phyloP scores from a whole-genome alignment of 2,329 filamentous ascomycete species.

The Incumbomyces lentus region DNA sequence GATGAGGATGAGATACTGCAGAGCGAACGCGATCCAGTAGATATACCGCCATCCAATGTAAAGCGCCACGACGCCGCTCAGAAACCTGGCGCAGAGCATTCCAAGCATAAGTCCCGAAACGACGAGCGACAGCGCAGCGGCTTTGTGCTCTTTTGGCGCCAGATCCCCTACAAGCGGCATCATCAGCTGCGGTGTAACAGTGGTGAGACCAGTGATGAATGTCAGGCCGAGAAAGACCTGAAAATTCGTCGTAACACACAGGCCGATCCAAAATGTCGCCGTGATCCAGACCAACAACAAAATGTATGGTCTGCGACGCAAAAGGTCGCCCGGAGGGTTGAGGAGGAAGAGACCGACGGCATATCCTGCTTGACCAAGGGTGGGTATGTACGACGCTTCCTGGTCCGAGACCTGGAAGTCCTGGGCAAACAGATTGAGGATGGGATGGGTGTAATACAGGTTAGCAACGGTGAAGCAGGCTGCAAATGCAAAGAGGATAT shows the following conservation, averaged over 20 bases:
- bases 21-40: conserved; percentile 65
- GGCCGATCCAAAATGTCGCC: conserved; percentile 54
- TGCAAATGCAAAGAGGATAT: conserved; percentile 25
- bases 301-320: conserved; percentile 57
- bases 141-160: conserved; percentile 57
- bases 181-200: conserved; percentile 71
- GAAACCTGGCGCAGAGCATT: conserved; percentile 62
- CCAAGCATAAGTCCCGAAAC: conserved; percentile 66
- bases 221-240: conserved; percentile 57
- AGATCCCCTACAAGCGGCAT: conserved; percentile 74
- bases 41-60: conserved; percentile 66
- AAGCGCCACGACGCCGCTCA: conserved; percentile 65
- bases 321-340: conserved; percentile 61
- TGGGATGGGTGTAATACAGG: conserved; percentile 71
- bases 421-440: conserved; percentile 61
- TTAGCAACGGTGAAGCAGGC: conserved; percentile 64
- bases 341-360: conserved; percentile 62
- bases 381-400: conserved; percentile 57
- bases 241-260: conserved; percentile 59
- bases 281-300: conserved; percentile 58
- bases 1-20: conserved; percentile 57
- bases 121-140: conserved; percentile 61
- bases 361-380: conserved; percentile 70
- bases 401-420: conserved; percentile 64
- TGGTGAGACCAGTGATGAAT: conserved; percentile 63